Evolutionary conservation across 768 basidiomycete species (phyloP).

Genomic region (Hypholoma fasciculare): DNA sequence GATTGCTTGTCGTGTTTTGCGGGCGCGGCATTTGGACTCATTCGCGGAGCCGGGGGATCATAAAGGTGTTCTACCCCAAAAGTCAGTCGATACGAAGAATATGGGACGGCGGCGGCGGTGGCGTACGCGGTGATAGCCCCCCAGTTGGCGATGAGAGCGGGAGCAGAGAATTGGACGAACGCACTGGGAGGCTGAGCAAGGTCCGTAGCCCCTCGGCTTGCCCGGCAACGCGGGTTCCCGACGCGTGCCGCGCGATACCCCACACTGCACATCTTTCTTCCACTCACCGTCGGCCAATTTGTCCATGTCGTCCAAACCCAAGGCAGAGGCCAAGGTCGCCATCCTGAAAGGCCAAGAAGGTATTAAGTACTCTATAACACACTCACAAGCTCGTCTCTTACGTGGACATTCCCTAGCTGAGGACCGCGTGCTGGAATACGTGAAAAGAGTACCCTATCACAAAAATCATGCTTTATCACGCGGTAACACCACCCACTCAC

Average conservation of each 20-base stretch:
- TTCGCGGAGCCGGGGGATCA: conserved; percentile 41
- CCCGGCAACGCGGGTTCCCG: background rate
- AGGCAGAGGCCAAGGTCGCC: conserved; percentile 52
- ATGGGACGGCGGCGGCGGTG: background rate
- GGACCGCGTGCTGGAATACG: conserved; percentile 73
- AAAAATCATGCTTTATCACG: background rate
- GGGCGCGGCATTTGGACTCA: conserved; percentile 59
- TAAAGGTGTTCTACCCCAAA: conserved; percentile 25
- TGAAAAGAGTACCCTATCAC: conserved; percentile 55
- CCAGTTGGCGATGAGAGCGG: conserved; percentile 15
- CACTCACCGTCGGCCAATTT: conserved; percentile 20
- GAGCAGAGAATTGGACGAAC: conserved; percentile 5
- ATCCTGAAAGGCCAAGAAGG: conserved; percentile 80
- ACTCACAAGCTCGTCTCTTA: no score
- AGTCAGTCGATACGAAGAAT: background rate
- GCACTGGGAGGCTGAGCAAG: conserved; percentile 10
- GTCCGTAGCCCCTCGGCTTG: conserved; percentile 11
- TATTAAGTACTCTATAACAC: no score
- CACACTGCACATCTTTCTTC: conserved; percentile 2
- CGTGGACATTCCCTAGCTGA: conserved; percentile 48
- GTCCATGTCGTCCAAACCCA: conserved; percentile 48
- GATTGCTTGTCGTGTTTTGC: conserved; percentile 52
- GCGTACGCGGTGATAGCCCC: background rate
- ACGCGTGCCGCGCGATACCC: background rate
- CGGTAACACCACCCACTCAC: background rate